Conservation (phyloP, 192 early-diverging fungal genomes). For the Gryganskiella cystojenkinii region DNA sequence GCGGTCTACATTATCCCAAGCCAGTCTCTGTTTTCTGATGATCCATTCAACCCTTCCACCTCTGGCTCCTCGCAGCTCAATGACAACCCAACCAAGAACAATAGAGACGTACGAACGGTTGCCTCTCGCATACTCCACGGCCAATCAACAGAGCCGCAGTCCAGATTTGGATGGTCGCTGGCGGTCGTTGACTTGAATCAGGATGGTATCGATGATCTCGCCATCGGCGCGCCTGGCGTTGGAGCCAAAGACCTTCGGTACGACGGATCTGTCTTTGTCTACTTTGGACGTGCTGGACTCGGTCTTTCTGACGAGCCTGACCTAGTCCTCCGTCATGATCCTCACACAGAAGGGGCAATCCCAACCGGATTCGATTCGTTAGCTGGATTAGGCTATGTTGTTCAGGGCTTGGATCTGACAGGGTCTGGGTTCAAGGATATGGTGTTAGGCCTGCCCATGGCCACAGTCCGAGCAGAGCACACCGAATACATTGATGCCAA, state of each 20-base stretch:
- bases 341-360: not conserved
- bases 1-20: slow-evolving; percentile 67
- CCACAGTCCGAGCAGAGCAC: slow-evolving; percentile 3
- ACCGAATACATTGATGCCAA: not conserved
- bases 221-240: slow-evolving; percentile 70
- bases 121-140: slow-evolving; percentile 31
- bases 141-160: slow-evolving; percentile 30
- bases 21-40: slow-evolving; percentile 7
- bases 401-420: slow-evolving; percentile 72
- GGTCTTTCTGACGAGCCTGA: slow-evolving; percentile 63
- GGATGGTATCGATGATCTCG: slow-evolving; percentile 91
- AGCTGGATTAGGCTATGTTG: slow-evolving; percentile 54
- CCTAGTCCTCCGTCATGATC: slow-evolving; percentile 52
- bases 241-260: slow-evolving; percentile 35
- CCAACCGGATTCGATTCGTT: slow-evolving; percentile 8
- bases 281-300: slow-evolving; percentile 64
- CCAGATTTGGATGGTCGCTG: slow-evolving; percentile 80
- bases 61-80: not conserved
- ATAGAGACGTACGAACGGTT: slow-evolving; percentile 57
- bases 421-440: slow-evolving; percentile 74
- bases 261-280: slow-evolving; percentile 73
- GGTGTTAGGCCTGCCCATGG: slow-evolving; percentile 72
- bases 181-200: slow-evolving; percentile 84
- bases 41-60: not conserved
- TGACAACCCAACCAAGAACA: slow-evolving; percentile 9